Evolutionary conservation across 768 basidiomycete genomes (phyloP), one percentile per base, ranked within the genome.

Genomic region (Crepidotus variabilis): DNA sequence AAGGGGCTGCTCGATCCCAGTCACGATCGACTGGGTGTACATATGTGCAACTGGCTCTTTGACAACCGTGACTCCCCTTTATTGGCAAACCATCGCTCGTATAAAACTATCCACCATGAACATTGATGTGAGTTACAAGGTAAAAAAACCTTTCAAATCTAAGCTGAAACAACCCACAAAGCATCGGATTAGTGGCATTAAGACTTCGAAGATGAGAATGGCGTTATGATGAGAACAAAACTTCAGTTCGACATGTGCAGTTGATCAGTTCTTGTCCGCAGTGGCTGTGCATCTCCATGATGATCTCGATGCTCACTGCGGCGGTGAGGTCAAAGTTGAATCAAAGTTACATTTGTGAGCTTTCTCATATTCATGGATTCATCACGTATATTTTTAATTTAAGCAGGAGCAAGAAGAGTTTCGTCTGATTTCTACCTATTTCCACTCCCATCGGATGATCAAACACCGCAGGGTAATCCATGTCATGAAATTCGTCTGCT

Each of bases 51-150:
- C 13, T 8, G 7, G 16, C 0, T 23, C 50, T 39, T 8, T 14
- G 14, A 51, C 55, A 56, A 9, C 55, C 55, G 10, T n/a, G n/a
- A n/a, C n/a, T n/a, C n/a, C 16, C 18, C 24, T 16, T 24, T 47
- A 50, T 1, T n/a, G 50, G 28, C 6, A 49, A 51, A 8, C 55
- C 55, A 10, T 56, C 55, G 18, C 43, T 36, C 28, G 51, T 50
- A 18, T 28, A 56, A 49, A 49, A 56, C 55, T 56, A 9, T n/a
- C n/a, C n/a, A n/a, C n/a, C n/a, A n/a, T n/a, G 18, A 43, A 43
- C 5, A 11, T 5, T 3, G 18, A 43, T 43, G 11, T 11, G 39
- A 43, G 39, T 20, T 43, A 5, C 5, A 16, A 43, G 39, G 39
- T 36, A 8, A 43, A 4, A 5, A 3, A 11, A 43, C 14, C 11